These are phyloP conservation scores for Aspergillus mulundensis DNA, from an alignment of 495 filamentous ascomycete genomes.

Conservation along the genomic window DNA sequence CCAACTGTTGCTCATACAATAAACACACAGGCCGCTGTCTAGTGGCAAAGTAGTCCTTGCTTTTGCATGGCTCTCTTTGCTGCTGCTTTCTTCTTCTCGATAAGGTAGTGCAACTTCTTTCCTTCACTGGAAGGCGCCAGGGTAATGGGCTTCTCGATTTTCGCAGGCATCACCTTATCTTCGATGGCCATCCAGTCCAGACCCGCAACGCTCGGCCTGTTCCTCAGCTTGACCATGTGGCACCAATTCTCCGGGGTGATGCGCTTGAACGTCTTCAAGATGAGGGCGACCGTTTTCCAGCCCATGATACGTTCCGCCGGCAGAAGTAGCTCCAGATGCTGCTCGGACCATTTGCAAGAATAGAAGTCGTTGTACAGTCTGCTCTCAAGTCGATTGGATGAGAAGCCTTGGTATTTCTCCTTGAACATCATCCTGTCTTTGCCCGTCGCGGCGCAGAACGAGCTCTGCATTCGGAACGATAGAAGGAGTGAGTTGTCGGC, in stretches of 20 bases:
- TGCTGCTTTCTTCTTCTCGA: slow-evolving; percentile 4
- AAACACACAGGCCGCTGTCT: neutral
- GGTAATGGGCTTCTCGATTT: neutral
- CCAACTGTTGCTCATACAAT: neutral
- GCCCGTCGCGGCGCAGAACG: slow-evolving; percentile 14
- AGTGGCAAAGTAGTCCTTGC: neutral
- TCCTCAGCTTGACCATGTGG: slow-evolving; percentile 14
- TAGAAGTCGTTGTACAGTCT: slow-evolving; percentile 21
- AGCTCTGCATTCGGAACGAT: slow-evolving; percentile 14
- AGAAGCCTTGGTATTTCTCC: slow-evolving; percentile 21
- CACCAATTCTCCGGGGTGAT: slow-evolving; percentile 24
- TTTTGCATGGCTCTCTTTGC: neutral
- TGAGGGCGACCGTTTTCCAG: slow-evolving; percentile 31
- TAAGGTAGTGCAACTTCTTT: neutral
- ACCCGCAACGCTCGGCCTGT: slow-evolving; percentile 15
- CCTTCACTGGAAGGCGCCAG: neutral
- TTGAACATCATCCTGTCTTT: slow-evolving; percentile 11
- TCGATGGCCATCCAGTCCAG: slow-evolving; percentile 24
- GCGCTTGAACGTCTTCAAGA: slow-evolving; percentile 27
- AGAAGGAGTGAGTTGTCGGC: slow-evolving; percentile 26
- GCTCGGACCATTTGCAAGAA: slow-evolving; percentile 12
- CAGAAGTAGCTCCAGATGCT: slow-evolving; percentile 21
- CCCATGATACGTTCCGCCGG: slow-evolving; percentile 19
- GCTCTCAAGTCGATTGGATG: slow-evolving; percentile 6
- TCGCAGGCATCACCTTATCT: slow-evolving; percentile 1